phyloP scores from a whole-genome alignment of 2,329 filamentous ascomycete species.

The Aspergillus fumigatiaffinis region DNA sequence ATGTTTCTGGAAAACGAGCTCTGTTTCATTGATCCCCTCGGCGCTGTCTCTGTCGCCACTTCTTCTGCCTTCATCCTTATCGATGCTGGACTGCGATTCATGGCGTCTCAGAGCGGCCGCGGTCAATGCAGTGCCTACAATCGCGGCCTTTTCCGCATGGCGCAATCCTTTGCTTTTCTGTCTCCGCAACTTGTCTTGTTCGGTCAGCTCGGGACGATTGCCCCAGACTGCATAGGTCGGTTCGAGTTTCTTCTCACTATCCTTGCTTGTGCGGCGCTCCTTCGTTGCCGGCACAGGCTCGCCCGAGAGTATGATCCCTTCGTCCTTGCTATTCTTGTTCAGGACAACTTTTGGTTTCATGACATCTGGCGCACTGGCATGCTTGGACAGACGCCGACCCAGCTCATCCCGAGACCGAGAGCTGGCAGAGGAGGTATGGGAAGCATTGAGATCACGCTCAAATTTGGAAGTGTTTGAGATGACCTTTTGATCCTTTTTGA shows the following conservation, averaged over 20 bases:
- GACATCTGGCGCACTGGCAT: conserved; percentile 58
- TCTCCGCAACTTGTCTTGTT: conserved; percentile 50
- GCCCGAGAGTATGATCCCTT: conserved; percentile 55
- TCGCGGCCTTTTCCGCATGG: conserved; percentile 53
- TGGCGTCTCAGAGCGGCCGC: conserved; percentile 61
- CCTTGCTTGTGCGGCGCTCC: conserved; percentile 51
- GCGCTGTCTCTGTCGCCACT: conserved; percentile 23
- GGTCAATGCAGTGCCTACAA: conserved; percentile 56
- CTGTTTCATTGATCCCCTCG: conserved; percentile 53
- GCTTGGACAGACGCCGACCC: conserved; percentile 55
- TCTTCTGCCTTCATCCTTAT: conserved; percentile 39
- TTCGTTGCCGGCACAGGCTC: conserved; percentile 48
- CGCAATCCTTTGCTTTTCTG: conserved; percentile 54
- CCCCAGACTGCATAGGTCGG: conserved; percentile 41
- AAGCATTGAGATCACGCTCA: conserved; percentile 59
- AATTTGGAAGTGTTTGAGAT: conserved; percentile 68
- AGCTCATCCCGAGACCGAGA: conserved; percentile 53
- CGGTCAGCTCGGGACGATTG: conserved; percentile 45
- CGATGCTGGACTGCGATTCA: conserved; percentile 59
- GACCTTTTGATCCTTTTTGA: conserved; percentile 86
- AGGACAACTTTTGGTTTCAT: conserved; percentile 60
- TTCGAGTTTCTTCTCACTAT: conserved; percentile 46
- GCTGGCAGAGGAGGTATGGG: conserved; percentile 53
- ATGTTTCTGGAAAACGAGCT: conserved; percentile 50
- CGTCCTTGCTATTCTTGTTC: conserved; percentile 56